Conservation (phyloP, 345 rosid species). For the Corchorus capsularis region DNA sequence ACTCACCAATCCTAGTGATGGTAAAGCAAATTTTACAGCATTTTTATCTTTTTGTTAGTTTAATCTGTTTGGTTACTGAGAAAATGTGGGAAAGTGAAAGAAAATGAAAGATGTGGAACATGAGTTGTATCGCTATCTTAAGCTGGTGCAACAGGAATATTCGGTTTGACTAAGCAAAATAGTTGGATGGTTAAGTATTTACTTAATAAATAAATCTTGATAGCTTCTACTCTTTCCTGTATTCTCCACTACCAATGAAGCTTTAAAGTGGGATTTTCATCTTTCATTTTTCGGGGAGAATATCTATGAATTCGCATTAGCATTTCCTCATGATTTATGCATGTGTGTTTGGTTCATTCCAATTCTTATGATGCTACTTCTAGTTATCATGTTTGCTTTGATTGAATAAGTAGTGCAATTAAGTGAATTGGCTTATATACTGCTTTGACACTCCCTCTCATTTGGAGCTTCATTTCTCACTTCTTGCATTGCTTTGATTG, state of each 20-base stretch:
- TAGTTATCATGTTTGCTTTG: constrained; percentile 34
- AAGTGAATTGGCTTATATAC: constrained; percentile 50
- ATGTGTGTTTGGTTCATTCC: neutral
- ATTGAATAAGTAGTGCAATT: constrained; percentile 74
- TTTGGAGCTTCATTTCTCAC: constrained; percentile 18
- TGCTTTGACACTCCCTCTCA: constrained; percentile 73
- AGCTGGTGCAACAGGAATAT: neutral
- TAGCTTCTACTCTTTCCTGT: neutral
- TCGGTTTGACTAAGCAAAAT: constrained; percentile 14
- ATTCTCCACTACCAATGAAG: neutral
- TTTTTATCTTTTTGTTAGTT: neutral
- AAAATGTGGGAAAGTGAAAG: constrained; percentile 1
- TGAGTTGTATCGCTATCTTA: constrained; percentile 15
- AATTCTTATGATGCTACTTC: neutral
- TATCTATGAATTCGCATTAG: neutral
- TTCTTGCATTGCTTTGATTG: too few relatives aligned
- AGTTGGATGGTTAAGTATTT: neutral
- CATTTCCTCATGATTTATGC: neutral
- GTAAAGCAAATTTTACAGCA: constrained; percentile 36
- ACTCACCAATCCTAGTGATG: constrained; percentile 75
- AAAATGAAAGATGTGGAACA: neutral
- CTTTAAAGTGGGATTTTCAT: neutral
- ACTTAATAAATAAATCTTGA: neutral
- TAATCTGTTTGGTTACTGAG: constrained; percentile 1
- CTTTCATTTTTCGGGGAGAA: neutral